Evolutionary conservation across 164 flowering plant genomes (phyloP).

Genomic region (Liquidambar formosana): DNA sequence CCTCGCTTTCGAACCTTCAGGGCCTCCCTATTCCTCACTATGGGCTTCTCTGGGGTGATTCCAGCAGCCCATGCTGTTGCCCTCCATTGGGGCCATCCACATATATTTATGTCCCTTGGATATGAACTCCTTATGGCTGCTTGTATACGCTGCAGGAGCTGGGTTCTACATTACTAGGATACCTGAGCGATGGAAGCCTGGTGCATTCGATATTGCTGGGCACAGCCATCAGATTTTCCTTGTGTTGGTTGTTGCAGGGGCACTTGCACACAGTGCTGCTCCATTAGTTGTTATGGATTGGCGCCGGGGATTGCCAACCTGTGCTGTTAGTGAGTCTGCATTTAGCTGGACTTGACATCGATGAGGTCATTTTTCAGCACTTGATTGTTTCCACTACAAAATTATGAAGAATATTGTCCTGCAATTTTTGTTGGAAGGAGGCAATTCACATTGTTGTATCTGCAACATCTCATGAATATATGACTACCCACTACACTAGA

Average conservation of each 20-base stretch:
- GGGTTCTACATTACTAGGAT: constrained; percentile 68
- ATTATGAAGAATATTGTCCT: neutral
- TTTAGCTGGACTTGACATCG: neutral
- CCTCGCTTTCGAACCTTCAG: constrained; percentile 66
- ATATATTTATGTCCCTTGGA: constrained; percentile 48
- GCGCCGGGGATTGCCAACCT: constrained; percentile 46
- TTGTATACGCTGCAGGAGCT: constrained; percentile 64
- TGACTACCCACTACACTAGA: no score
- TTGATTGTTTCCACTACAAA: neutral
- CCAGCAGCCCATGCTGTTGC: constrained; percentile 77
- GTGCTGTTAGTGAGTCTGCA: constrained; percentile 21
- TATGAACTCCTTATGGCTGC: constrained; percentile 78
- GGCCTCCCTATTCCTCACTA: constrained; percentile 70
- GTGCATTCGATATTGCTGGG: constrained; percentile 84
- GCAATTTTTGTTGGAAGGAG: neutral
- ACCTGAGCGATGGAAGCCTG: constrained; percentile 94
- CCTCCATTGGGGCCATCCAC: constrained; percentile 56
- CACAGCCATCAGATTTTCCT: constrained; percentile 99
- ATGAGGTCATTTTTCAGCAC: neutral
- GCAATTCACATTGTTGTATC: neutral
- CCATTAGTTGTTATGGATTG: constrained; percentile 64
- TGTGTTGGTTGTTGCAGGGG: constrained; percentile 80
- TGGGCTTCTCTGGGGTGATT: constrained; percentile 90
- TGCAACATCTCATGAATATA: neutral
- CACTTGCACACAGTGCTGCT: constrained; percentile 78